These are phyloP conservation scores for Mortierella claussenii DNA, from an alignment of 192 early-diverging fungal genomes.

Conservation along the genomic window DNA sequence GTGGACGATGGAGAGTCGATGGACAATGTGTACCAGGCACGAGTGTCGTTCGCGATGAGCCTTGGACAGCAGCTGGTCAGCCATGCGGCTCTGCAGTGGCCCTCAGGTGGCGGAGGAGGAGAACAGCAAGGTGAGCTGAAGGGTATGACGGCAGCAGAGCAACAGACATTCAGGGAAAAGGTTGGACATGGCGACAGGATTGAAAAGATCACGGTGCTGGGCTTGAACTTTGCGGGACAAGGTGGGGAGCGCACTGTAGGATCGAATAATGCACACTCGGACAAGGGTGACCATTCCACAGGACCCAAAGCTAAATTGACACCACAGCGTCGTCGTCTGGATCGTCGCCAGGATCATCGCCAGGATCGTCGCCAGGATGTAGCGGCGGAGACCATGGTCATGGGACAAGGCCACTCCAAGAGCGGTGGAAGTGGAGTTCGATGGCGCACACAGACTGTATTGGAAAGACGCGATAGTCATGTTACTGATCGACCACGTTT, in stretches of 20 bases:
- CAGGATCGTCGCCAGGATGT: too few species aligned
- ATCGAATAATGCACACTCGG: neutral
- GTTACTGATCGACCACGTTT: too few species aligned
- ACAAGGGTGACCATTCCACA: neutral
- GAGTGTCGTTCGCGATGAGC: conserved; percentile 6
- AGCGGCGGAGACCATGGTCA: too few species aligned
- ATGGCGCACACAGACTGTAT: too few species aligned
- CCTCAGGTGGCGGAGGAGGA: neutral
- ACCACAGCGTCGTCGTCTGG: neutral
- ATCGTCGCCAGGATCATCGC: neutral
- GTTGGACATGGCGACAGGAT: conserved; percentile 17
- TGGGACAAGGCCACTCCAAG: too few species aligned
- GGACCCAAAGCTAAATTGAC: neutral
- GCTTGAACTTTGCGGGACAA: conserved; percentile 31
- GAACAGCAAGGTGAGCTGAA: too few species aligned
- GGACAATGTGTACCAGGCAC: neutral
- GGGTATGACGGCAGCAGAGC: neutral
- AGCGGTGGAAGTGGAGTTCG: too few species aligned
- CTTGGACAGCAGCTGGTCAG: conserved; percentile 22
- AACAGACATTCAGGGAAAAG: neutral
- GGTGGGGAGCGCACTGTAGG: conserved; percentile 1
- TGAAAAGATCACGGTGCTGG: conserved; percentile 29
- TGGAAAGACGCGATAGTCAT: too few species aligned
- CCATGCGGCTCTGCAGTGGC: neutral
- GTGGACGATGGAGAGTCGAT: conserved; percentile 67